Evolutionary conservation across 2,329 filamentous ascomycete genomes (phyloP), one percentile per base, ranked within the genome.

Genomic region (Fusarium cyanostomum): DNA sequence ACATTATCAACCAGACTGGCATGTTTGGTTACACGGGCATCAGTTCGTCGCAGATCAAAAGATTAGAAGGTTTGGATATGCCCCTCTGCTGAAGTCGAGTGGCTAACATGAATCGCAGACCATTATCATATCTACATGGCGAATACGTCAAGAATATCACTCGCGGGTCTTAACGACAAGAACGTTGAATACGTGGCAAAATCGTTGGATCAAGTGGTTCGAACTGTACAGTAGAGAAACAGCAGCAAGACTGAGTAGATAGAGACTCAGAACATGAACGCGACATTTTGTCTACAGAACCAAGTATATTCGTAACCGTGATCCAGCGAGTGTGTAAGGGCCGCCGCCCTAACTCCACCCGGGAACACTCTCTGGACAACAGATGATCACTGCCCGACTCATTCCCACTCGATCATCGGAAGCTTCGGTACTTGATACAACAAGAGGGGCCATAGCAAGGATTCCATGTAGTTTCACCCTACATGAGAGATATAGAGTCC

Each of bases 21-120:
- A 79, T 79, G 77, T 79, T 79, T 64, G 73, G 73, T 0, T 78
- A 75, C 55, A 83, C 82, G 0, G 84, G 84, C 0, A 72, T 87
- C 58, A 80, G 60, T 5, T 78, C 81, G 56, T 57, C 72, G 4
- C 83, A 86, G 62, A 82, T 86, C 8, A 59, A 61, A 4, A 56
- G 62, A 1, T 57, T 77, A 0, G 72, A 75, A 68, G 69, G 74
- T 73, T 66, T 51, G 72, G 45, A 0, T 1, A 7, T 7, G 5
- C 0, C 0, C 0, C 2, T 0, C 5, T 6, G 0, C 2, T 0
- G 8, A 3, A 7, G 2, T 12, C 0, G 0, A 0, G 7, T n/a
- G 6, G 8, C 49, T 67, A 8, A 67, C 21, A 1, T 2, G 2
- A 1, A 2, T 30, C 7, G 4, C 69, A 77, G 75, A 71, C 3